These are phyloP conservation scores for Leishmania amazonensis DNA, from an alignment of 208 protist species.

Conservation along the genomic window DNA sequence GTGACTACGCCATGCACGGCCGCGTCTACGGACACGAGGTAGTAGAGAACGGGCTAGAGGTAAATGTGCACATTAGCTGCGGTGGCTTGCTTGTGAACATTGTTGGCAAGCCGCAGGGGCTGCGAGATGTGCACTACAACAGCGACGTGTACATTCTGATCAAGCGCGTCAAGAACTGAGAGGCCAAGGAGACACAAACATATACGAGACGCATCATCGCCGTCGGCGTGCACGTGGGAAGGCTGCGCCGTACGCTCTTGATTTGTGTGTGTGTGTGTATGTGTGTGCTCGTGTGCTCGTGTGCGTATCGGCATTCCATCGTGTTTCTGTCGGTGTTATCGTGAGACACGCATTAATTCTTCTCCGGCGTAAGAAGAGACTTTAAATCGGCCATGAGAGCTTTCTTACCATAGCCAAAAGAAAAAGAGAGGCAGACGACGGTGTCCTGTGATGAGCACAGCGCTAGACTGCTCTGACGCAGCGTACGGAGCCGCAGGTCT, in stretches of 20 bases:
- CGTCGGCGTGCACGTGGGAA: not conserved
- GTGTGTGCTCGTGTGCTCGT: not conserved
- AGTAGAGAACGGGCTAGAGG: constrained; percentile 82
- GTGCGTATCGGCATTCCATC: not conserved
- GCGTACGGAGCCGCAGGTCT: not conserved
- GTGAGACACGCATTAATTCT: not conserved
- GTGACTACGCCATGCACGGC: constrained; percentile 98
- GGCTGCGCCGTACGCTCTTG: not conserved
- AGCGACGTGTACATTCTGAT: constrained; percentile 89
- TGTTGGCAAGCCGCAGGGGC: constrained; percentile 87
- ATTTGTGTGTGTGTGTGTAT: not conserved
- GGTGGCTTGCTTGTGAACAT: constrained; percentile 97
- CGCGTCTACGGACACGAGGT: constrained; percentile 95
- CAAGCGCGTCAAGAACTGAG: constrained; percentile 76
- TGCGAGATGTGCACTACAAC: constrained; percentile 92
- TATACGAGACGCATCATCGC: not conserved
- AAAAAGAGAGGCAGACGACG: not conserved
- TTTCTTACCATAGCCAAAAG: not conserved
- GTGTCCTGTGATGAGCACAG: not conserved
- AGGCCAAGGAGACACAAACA: not conserved
- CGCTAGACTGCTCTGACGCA: not conserved
- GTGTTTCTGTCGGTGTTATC: not conserved
- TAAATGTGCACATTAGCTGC: constrained; percentile 96
- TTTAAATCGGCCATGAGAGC: not conserved
- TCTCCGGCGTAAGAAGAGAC: not conserved